Evolutionary conservation across 495 filamentous ascomycete species (phyloP).

Genomic region (Penicillium silybi): DNA sequence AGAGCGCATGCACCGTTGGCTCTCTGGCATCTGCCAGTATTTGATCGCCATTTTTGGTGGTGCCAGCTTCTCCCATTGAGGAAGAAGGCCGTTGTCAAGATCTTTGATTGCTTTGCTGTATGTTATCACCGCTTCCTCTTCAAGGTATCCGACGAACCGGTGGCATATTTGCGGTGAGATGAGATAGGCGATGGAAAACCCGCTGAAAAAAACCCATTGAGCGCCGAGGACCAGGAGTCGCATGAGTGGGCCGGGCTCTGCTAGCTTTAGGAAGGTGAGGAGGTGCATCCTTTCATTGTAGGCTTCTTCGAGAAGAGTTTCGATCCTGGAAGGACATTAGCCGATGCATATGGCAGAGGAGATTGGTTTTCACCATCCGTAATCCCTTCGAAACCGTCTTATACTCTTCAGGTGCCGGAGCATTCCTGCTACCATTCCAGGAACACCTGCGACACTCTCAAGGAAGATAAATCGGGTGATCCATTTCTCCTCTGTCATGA

Average conservation of each 20-base stretch:
- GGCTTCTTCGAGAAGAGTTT: conserved; percentile 85
- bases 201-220: conserved; percentile 85
- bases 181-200: conserved; percentile 82
- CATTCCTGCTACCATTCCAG: conserved; percentile 89
- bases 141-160: conserved; percentile 91
- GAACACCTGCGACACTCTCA: conserved; percentile 82
- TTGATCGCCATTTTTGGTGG: conserved; percentile 80
- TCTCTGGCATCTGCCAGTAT: conserved; percentile 90
- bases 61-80: conserved; percentile 69
- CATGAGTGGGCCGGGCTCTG: conserved; percentile 82
- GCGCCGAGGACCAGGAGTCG: conserved; percentile 74
- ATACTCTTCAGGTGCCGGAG: conserved; percentile 74
- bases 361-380: conserved; percentile 59
- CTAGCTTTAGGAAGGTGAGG: conserved; percentile 86
- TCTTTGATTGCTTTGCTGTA: conserved; percentile 82
- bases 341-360: background rate
- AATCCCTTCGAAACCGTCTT: conserved; percentile 71
- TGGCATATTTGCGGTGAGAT: conserved; percentile 83
- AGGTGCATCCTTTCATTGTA: conserved; percentile 96
- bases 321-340: conserved; percentile 39
- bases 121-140: conserved; percentile 92
- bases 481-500: conserved; percentile 66
- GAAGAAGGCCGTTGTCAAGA: conserved; percentile 74
- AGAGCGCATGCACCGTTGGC: conserved; percentile 72
- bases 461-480: conserved; percentile 79